A percentile compares a stretch with the other conserved stretches of the same genome.
Conservation (phyloP, 805 yeast species). For the Allodekkera sacchari region DNA sequence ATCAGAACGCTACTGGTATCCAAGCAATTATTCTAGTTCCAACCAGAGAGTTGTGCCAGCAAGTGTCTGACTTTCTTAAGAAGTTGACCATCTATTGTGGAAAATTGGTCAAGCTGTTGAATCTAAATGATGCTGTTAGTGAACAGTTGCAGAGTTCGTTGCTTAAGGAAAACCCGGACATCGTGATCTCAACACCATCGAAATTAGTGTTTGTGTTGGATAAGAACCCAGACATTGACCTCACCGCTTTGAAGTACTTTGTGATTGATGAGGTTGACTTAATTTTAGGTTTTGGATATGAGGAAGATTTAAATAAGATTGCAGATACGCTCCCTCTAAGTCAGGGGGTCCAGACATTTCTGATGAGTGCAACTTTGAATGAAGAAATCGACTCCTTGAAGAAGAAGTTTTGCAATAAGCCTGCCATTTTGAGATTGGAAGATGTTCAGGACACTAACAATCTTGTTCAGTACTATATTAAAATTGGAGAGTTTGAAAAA, state of each 20-base stretch:
- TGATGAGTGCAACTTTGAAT: slow-evolving; percentile 93
- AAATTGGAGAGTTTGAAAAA: slow-evolving; percentile 83
- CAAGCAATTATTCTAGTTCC: slow-evolving; percentile 80
- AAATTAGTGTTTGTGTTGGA: slow-evolving; percentile 53
- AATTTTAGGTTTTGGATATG: slow-evolving; percentile 81
- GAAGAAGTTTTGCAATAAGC: slow-evolving; percentile 67
- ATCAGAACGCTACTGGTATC: slow-evolving; percentile 23
- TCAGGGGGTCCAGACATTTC: slow-evolving; percentile 74
- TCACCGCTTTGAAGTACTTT: slow-evolving; percentile 53
- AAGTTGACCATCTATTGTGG: slow-evolving; percentile 66
- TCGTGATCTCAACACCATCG: slow-evolving; percentile 82
- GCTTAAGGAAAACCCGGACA: slow-evolving; percentile 67
- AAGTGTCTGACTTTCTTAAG: slow-evolving; percentile 65
- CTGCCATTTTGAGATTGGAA: slow-evolving; percentile 76
- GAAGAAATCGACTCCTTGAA: slow-evolving; percentile 79
- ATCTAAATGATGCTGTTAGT: slow-evolving; percentile 53
- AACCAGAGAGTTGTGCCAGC: slow-evolving; percentile 84
- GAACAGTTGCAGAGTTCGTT: slow-evolving; percentile 67
- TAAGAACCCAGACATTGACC: slow-evolving; percentile 34
- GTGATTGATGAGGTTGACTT: slow-evolving; percentile 96
- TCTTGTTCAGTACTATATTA: slow-evolving; percentile 78
- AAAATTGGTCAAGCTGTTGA: slow-evolving; percentile 52
- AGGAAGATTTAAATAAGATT: slow-evolving; percentile 69
- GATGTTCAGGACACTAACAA: slow-evolving; percentile 46
- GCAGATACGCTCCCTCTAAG: slow-evolving; percentile 58